These are phyloP conservation scores for Xylaria arbuscula DNA, from an alignment of 2,329 filamentous ascomycete genomes.

Conservation along the genomic window DNA sequence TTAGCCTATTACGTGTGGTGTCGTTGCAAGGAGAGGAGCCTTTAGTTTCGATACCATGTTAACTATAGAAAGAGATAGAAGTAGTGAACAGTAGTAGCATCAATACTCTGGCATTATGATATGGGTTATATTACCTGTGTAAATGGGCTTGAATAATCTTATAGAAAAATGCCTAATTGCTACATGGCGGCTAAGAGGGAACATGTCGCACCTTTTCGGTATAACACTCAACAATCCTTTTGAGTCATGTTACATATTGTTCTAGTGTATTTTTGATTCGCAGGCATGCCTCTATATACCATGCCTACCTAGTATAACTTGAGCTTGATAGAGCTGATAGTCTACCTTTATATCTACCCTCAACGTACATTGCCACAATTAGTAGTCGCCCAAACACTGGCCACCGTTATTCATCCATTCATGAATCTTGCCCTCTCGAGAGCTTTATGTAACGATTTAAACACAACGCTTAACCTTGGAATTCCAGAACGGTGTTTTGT, in stretches of 20 bases:
- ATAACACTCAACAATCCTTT: neutral
- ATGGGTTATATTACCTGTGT: no score
- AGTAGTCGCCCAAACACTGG: slow-evolving; percentile 35
- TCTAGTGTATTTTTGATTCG: slow-evolving; percentile 45
- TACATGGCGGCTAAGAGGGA: neutral
- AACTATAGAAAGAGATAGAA: no score
- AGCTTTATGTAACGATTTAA: slow-evolving; percentile 33
- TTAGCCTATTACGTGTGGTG: no score
- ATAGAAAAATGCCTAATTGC: no score
- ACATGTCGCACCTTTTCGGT: neutral
- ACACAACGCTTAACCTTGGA: slow-evolving; percentile 60
- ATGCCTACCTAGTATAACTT: slow-evolving; percentile 36
- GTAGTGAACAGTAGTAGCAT: no score
- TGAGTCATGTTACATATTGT: slow-evolving; percentile 36
- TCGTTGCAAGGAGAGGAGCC: no score
- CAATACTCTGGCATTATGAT: neutral
- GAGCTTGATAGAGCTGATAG: slow-evolving; percentile 37
- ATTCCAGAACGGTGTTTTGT: slow-evolving; percentile 70
- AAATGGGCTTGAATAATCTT: no score
- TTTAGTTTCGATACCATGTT: no score
- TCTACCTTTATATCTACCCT: slow-evolving; percentile 45
- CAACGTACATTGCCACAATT: slow-evolving; percentile 44
- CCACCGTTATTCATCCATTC: slow-evolving; percentile 38
- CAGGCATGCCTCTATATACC: slow-evolving; percentile 41
- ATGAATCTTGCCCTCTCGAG: slow-evolving; percentile 25